Evolutionary conservation across 176 grass and related monocot species (phyloP).

Genomic region (Musa schizocarpa): DNA sequence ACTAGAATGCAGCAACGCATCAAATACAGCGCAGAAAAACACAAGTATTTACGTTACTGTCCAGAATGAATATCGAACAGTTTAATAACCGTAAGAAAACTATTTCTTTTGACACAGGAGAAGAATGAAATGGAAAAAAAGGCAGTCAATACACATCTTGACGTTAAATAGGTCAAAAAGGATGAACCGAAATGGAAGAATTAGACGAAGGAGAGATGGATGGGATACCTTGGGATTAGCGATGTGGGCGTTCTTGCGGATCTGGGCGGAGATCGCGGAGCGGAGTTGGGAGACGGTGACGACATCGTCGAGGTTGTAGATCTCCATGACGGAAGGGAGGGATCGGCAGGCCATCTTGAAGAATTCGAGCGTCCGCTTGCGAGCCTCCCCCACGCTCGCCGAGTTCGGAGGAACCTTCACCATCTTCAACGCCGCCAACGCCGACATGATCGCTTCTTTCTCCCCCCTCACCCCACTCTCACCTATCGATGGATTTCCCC

Average conservation of each 20-base stretch:
- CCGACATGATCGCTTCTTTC: slow-evolving; percentile 37
- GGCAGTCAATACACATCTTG: neutral
- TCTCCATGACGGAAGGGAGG: slow-evolving; percentile 74
- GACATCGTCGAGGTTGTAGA: slow-evolving; percentile 82
- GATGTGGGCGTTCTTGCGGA: slow-evolving; percentile 61
- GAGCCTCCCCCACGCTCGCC: slow-evolving; percentile 59
- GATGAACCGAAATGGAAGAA: neutral
- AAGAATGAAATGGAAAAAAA: neutral
- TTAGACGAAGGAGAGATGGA: neutral
- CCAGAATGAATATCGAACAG: too few relatives aligned
- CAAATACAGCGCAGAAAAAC: neutral
- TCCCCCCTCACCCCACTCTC: neutral
- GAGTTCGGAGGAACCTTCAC: slow-evolving; percentile 84
- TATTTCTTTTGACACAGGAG: neutral
- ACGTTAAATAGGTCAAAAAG: neutral
- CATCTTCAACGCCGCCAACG: slow-evolving; percentile 42
- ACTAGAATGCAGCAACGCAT: neutral
- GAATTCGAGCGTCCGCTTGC: slow-evolving; percentile 71
- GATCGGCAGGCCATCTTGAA: slow-evolving; percentile 84
- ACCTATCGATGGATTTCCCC: neutral
- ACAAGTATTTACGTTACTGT: neutral
- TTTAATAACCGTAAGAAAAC: too few relatives aligned
- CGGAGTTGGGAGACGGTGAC: slow-evolving; percentile 74
- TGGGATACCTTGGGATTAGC: slow-evolving; percentile 52
- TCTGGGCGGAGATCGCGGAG: slow-evolving; percentile 56